Conservation (phyloP, 2,329 filamentous ascomycete species). For the Myotisia sp. region DNA sequence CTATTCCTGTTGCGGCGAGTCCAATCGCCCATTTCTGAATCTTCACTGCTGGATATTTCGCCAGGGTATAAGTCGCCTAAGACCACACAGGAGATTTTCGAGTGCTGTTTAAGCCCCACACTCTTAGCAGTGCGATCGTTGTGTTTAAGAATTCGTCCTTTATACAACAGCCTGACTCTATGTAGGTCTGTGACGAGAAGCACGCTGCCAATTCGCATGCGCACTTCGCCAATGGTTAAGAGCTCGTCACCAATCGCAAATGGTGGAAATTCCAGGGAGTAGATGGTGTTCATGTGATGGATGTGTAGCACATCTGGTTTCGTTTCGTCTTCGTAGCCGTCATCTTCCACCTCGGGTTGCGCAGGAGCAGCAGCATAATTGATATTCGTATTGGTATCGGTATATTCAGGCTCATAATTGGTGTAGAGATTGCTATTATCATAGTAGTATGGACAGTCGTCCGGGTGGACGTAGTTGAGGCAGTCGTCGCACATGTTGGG, state of each 20-base stretch:
- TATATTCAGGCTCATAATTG: too few species aligned
- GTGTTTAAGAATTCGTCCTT: slow-evolving; percentile 32
- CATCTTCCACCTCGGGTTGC: too few species aligned
- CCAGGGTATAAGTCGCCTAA: too few species aligned
- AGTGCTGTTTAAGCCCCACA: slow-evolving; percentile 36
- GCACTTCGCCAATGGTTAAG: slow-evolving; percentile 29
- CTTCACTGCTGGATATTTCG: slow-evolving; percentile 21
- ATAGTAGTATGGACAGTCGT: too few species aligned
- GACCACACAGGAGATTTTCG: slow-evolving; percentile 34
- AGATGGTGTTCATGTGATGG: slow-evolving; percentile 25
- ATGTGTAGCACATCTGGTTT: too few species aligned
- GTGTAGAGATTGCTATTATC: too few species aligned
- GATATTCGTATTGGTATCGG: too few species aligned
- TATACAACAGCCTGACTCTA: slow-evolving; percentile 33
- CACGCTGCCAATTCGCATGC: slow-evolving; percentile 26
- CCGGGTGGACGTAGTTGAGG: too few species aligned
- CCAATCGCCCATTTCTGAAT: neutral
- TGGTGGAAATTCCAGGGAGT: slow-evolving; percentile 32
- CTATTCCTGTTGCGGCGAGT: too few species aligned
- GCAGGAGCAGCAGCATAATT: too few species aligned
- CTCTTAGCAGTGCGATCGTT: slow-evolving; percentile 26
- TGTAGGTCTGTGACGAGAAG: slow-evolving; percentile 23
- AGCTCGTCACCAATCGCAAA: slow-evolving; percentile 35
- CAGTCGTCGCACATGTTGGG: too few species aligned
- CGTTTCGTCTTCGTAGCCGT: too few species aligned